These are phyloP conservation scores for Chrysochromulina tobinii DNA, from an alignment of 78 protist species.

Conservation along the genomic window DNA sequence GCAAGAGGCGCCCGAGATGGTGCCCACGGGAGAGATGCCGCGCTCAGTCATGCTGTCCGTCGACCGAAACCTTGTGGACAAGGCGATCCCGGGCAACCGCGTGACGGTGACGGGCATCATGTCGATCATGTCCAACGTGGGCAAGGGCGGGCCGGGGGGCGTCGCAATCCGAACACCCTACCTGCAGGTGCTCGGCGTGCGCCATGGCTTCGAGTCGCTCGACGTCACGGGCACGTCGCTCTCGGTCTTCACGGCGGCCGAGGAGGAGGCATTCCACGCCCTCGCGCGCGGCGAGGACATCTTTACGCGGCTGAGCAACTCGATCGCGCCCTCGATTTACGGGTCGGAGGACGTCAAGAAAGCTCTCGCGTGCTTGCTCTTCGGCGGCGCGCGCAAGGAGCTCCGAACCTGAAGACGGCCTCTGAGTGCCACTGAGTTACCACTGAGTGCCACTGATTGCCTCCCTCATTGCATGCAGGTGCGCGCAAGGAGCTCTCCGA, in stretches of 20 bases:
- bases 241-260: neutral
- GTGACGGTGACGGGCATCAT: constrained; percentile 84
- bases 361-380: constrained; percentile 89
- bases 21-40: constrained; percentile 99
- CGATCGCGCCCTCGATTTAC: constrained; percentile 93
- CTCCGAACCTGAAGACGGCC: neutral
- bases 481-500: constrained; percentile 30
- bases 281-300: neutral
- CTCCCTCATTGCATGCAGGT: neutral
- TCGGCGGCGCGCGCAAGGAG: constrained; percentile 91
- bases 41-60: constrained; percentile 80
- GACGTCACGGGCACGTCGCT: neutral
- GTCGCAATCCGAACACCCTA: constrained; percentile 25
- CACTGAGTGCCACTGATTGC: neutral
- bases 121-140: neutral
- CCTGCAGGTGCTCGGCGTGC: constrained; percentile 29
- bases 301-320: neutral
- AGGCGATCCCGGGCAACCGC: constrained; percentile 88
- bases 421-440: neutral
- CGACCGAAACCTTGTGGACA: constrained; percentile 70
- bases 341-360: constrained; percentile 94
- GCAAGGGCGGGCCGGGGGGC: neutral
- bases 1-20: constrained; percentile 96
- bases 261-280: neutral
- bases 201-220: neutral